These are phyloP conservation scores for Pueraria montana DNA, from an alignment of 306 rosid genomes.

Conservation along the genomic window DNA sequence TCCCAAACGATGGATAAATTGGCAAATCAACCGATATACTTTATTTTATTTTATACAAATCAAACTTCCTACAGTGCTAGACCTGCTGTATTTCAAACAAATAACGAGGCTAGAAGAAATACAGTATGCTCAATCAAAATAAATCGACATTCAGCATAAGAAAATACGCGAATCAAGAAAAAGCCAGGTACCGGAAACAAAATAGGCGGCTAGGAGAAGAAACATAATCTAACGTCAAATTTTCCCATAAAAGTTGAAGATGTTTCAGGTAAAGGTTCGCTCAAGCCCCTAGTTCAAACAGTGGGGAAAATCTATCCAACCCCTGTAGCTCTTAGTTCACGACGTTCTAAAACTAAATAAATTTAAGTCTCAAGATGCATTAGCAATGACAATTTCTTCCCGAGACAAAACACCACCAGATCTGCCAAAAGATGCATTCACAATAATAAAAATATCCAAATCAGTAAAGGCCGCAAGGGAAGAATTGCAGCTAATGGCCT, in stretches of 20 bases:
- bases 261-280: conserved; percentile 35
- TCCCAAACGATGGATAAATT: background rate
- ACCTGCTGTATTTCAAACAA: background rate
- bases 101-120: background rate
- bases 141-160: background rate
- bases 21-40: background rate
- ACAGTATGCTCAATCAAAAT: background rate
- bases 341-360: conserved; percentile 45
- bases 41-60: too few species aligned
- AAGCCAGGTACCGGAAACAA: background rate
- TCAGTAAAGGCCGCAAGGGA: conserved; percentile 37
- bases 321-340: conserved; percentile 52
- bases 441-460: conserved; percentile 45
- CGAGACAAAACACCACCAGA: conserved; percentile 50
- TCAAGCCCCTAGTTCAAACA: conserved; percentile 40
- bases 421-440: conserved; percentile 52
- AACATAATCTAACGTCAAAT: conserved; percentile 34
- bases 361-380: conserved; percentile 40
- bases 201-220: background rate
- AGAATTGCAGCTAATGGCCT: conserved; percentile 48
- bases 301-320: conserved; percentile 42
- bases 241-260: conserved; percentile 33
- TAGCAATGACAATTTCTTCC: conserved; percentile 34
- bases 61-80: background rate
- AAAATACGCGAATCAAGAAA: background rate